These are phyloP conservation scores for Coemansia erecta DNA, from an alignment of 192 early-diverging fungal species.

Conservation along the genomic window DNA sequence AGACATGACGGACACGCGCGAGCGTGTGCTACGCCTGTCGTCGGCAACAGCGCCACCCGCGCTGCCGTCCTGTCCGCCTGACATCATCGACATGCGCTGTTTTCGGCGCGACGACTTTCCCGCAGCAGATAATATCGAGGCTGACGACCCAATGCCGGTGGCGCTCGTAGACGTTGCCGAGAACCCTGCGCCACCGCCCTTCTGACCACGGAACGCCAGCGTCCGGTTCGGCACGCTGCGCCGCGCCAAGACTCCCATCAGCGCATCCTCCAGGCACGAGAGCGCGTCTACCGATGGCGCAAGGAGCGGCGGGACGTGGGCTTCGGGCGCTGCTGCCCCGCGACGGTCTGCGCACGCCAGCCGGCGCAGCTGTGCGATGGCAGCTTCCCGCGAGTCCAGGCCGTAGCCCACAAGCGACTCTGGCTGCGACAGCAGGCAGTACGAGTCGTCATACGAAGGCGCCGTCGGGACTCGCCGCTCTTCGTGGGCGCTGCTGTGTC, in stretches of 20 bases:
- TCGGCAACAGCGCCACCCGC: constrained; percentile 18
- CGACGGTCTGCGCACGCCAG: constrained; percentile 15
- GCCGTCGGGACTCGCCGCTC: constrained; percentile 1
- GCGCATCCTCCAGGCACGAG: constrained; percentile 35
- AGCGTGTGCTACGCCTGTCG: constrained; percentile 42
- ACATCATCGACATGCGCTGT: constrained; percentile 39
- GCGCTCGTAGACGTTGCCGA: constrained; percentile 19
- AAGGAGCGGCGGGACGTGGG: constrained; percentile 30
- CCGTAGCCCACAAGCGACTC: not conserved
- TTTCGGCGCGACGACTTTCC: constrained; percentile 39
- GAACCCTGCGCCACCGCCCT: constrained; percentile 39
- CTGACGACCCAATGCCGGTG: constrained; percentile 18
- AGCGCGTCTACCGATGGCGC: constrained; percentile 35
- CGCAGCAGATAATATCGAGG: not conserved
- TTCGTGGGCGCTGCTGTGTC: not conserved
- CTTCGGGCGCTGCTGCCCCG: not conserved
- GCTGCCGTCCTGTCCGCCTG: constrained; percentile 24
- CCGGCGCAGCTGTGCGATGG: constrained; percentile 29
- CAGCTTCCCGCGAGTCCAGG: constrained; percentile 33
- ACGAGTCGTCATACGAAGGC: constrained; percentile 50
- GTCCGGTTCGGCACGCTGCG: constrained; percentile 47
- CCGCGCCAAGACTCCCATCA: constrained; percentile 32
- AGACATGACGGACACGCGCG: constrained; percentile 30
- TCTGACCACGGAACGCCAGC: constrained; percentile 13
- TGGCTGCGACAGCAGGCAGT: constrained; percentile 32